Evolutionary conservation across 768 basidiomycete genomes (phyloP).

Genomic region (Hypholoma fasciculare): DNA sequence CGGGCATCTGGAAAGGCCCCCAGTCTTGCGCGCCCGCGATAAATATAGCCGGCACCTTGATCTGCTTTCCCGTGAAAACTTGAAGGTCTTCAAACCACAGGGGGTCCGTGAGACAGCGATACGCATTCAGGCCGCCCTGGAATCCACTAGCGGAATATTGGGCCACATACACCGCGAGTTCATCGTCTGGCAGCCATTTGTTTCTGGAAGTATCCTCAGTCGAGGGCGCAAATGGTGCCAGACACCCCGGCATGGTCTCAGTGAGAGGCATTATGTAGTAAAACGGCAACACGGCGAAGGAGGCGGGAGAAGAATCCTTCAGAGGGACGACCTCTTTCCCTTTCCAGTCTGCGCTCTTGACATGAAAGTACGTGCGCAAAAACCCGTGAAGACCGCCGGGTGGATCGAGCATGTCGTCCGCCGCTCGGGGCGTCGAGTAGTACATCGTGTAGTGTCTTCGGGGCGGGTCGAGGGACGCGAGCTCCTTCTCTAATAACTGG

Average conservation of each 20-base stretch:
- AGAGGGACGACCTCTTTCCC: conserved; percentile 40
- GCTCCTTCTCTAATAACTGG: conserved; percentile 17
- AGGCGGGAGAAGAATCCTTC: conserved; percentile 26
- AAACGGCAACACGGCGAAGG: conserved; percentile 45
- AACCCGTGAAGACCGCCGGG: conserved; percentile 47
- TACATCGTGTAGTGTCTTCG: conserved; percentile 60
- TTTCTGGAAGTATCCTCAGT: conserved; percentile 25
- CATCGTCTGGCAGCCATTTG: conserved; percentile 50
- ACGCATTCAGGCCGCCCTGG: conserved; percentile 63
- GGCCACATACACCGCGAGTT: conserved; percentile 47
- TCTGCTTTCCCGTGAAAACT: conserved; percentile 44
- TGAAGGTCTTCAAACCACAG: conserved; percentile 38
- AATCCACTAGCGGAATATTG: conserved; percentile 57
- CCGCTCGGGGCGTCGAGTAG: conserved; percentile 46
- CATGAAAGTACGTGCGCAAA: conserved; percentile 55
- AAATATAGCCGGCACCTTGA: conserved; percentile 58
- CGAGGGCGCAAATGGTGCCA: conserved; percentile 35
- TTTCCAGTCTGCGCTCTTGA: conserved; percentile 58
- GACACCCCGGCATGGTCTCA: conserved; percentile 53
- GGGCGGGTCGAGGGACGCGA: conserved; percentile 46
- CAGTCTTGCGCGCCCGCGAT: conserved; percentile 57
- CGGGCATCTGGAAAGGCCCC: conserved; percentile 59
- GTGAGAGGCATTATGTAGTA: conserved; percentile 63
- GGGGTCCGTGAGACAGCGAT: conserved; percentile 41
- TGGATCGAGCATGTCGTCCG: conserved; percentile 41